Evolutionary conservation across 1,139 yeast species (phyloP).

Genomic region (Scheffersomyces insectosa): DNA sequence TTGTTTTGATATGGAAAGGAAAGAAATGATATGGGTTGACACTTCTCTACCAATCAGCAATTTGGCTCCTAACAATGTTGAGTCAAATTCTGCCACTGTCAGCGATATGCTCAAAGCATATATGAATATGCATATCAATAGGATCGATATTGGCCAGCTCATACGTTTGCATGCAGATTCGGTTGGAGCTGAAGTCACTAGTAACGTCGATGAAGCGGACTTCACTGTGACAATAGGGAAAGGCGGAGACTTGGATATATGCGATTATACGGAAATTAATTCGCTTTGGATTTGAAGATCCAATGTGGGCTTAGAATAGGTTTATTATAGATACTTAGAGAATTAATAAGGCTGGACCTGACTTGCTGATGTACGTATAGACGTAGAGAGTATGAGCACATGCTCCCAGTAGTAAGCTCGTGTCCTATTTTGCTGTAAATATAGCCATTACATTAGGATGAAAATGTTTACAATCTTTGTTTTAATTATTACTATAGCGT

Average conservation of each 20-base stretch:
- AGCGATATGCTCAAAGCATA: background rate
- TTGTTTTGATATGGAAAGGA: constrained; percentile 8
- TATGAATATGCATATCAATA: constrained; percentile 1
- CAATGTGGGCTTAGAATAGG: no score
- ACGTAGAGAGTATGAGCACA: no score
- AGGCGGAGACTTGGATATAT: constrained; percentile 9
- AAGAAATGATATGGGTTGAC: constrained; percentile 10
- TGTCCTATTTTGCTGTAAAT: no score
- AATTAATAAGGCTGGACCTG: no score
- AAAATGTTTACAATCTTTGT: no score
- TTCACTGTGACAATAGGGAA: constrained; percentile 10
- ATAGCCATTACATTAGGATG: no score
- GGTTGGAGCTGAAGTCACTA: constrained; percentile 5
- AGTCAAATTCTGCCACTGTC: background rate
- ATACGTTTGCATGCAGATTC: constrained; percentile 5
- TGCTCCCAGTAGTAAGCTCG: no score
- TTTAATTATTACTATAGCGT: no score
- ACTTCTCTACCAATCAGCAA: background rate
- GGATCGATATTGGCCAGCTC: constrained; percentile 3
- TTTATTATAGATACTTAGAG: no score
- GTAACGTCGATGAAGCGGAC: constrained; percentile 6
- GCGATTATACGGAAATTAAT: constrained; percentile 6
- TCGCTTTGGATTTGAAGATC: background rate
- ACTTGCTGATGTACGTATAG: no score
- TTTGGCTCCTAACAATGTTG: constrained; percentile 1